phyloP scores from a whole-genome alignment of 2,329 filamentous ascomycete genomes.

The Colletotrichum godetiae region DNA sequence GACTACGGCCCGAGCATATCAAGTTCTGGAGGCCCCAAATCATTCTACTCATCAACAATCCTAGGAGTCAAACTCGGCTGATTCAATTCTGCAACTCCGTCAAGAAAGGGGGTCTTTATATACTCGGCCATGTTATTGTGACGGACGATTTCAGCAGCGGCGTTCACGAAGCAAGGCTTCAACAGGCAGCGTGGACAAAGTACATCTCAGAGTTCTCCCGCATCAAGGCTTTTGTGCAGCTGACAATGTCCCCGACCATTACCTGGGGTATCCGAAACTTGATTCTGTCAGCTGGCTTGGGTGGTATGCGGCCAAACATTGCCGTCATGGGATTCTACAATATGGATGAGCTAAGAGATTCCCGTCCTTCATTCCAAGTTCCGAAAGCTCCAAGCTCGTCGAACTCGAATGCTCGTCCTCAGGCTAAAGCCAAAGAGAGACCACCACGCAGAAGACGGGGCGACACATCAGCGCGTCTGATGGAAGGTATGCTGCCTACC shows the following conservation, averaged over 20 bases:
- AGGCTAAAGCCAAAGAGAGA: conserved; percentile 46
- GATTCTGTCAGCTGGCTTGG: conserved; percentile 82
- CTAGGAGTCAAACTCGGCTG: conserved; percentile 82
- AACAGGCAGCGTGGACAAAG: conserved; percentile 85
- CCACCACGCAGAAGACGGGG: conserved; percentile 54
- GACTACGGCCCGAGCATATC: conserved; percentile 88
- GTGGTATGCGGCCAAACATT: conserved; percentile 91
- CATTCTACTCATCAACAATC: conserved; percentile 84
- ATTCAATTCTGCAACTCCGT: conserved; percentile 93
- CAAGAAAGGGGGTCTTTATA: conserved; percentile 88
- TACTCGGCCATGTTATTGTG: conserved; percentile 89
- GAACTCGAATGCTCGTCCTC: conserved; percentile 45
- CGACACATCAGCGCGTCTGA: conserved; percentile 65
- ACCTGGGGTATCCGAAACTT: conserved; percentile 89
- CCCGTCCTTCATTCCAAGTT: conserved; percentile 66
- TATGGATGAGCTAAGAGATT: conserved; percentile 77
- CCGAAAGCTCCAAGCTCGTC: conserved; percentile 58
- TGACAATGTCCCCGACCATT: conserved; percentile 83
- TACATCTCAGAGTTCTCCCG: conserved; percentile 85
- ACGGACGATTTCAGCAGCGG: conserved; percentile 83
- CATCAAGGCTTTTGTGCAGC: conserved; percentile 91
- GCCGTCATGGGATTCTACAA: conserved; percentile 85
- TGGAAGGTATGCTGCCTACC: conserved; percentile 73
- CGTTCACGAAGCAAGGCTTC: conserved; percentile 82
- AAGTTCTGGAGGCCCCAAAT: conserved; percentile 95